Evolutionary conservation across 768 basidiomycete species (phyloP), one percentile per base, ranked within the genome.

Genomic region (Lactarius indigo): DNA sequence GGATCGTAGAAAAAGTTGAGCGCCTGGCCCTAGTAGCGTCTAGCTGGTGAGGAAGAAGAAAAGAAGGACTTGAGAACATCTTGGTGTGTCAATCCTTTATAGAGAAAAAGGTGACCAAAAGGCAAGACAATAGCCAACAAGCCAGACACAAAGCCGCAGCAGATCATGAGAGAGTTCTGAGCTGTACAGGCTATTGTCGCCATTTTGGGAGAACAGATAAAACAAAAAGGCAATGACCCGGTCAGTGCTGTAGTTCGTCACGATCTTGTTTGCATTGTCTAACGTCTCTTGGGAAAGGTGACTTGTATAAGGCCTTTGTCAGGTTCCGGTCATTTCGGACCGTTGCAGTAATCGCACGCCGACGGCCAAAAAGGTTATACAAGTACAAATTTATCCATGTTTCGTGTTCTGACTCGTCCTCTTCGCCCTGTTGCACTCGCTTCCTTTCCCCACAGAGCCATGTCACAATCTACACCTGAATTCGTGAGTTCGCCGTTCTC

Each of bases 361-460:
- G 3, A 17, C 0, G n/a, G 10, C 4, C 8, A 26, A 39, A 41
- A 41, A 31, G 17, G 39, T 41, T 8, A 30, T 56, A 58, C 37
- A 33, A 41, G 44, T 37, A 39, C 28, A 57, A 66, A 73, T 44
- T 73, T 73, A 74, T 70, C 64, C 55, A 77, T 77, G 76, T 72
- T 76, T 70, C 74, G 75, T 44, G 65, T 73, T 56, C 71, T 76
- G 69, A 68, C 76, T 61, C 74, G 75, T 63, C 73, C 75, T 52
- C 68, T 75, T 63, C 74, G 74, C 20, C 64, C 64, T n/a, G 2
- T 28, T 3, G 23, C 50, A 6, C 37, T 63, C 26, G 8, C 59
- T 5, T 55, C 63, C 8, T 42, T 59, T 18, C 57, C 66, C 15
- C 60, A 57, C 33, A 64, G 64, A 63, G 58, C 52, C 5, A 70